Evolutionary conservation across 495 filamentous ascomycete species (phyloP).

Genomic region (Recurvomyces mirabilis): DNA sequence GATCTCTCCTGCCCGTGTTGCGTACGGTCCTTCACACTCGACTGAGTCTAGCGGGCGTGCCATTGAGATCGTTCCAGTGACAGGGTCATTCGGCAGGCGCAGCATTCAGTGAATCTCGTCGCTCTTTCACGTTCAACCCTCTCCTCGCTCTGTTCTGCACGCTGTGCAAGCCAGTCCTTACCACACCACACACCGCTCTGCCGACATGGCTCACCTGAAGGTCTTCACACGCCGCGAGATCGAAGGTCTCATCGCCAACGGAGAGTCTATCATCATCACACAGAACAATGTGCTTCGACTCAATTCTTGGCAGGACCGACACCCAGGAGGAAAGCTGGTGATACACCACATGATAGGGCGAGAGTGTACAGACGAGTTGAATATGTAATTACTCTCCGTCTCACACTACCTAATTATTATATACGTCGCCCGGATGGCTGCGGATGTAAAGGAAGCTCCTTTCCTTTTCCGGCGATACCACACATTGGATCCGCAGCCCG

Average conservation of each 20-base stretch:
- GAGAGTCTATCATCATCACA: constrained; percentile 36
- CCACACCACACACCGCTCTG: not conserved
- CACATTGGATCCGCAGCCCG: too few relatives aligned
- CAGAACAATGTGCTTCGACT: constrained; percentile 36
- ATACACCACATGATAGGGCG: constrained; percentile 41
- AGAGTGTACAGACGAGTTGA: constrained; percentile 43
- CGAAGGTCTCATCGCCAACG: constrained; percentile 35
- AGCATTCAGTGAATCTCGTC: too few relatives aligned
- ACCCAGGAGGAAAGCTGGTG: constrained; percentile 37
- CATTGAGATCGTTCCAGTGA: too few relatives aligned
- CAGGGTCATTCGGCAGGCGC: too few relatives aligned
- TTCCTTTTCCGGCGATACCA: not conserved
- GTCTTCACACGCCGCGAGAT: constrained; percentile 24
- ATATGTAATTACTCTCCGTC: constrained; percentile 28
- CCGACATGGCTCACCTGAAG: constrained; percentile 16
- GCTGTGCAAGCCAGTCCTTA: too few relatives aligned
- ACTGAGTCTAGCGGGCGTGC: too few relatives aligned
- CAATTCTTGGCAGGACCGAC: constrained; percentile 35
- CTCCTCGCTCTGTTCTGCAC: too few relatives aligned
- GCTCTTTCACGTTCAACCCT: too few relatives aligned
- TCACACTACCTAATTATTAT: not conserved
- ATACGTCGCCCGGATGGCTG: not conserved
- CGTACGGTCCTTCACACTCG: too few relatives aligned
- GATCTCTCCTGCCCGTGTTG: too few relatives aligned
- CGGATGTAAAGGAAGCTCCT: not conserved